Percentiles rank a stretch among this genome's conserved stretches.
These are phyloP conservation scores for Suillus fuscotomentosus DNA, from an alignment of 768 basidiomycete genomes.

Conservation along the genomic window DNA sequence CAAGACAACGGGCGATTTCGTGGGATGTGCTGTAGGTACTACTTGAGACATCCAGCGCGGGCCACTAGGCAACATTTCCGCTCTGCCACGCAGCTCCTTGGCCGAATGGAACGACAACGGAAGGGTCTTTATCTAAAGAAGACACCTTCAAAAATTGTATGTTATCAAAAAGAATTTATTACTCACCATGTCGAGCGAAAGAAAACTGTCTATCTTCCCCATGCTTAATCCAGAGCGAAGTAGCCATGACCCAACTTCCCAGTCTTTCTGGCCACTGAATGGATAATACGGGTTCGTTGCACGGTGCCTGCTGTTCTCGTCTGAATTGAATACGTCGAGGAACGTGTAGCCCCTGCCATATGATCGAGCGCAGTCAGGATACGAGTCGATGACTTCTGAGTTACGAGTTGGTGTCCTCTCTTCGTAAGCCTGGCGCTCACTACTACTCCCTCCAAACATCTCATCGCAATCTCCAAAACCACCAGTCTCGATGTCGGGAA, in stretches of 20 bases:
- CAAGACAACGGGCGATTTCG: constrained; percentile 19
- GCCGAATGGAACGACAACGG: constrained; percentile 23
- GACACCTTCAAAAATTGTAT: background rate
- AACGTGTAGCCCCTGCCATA: background rate
- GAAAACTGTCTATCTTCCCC: constrained; percentile 25
- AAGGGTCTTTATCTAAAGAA: constrained; percentile 3
- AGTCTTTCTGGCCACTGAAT: too few relatives aligned
- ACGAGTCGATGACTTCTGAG: too few relatives aligned
- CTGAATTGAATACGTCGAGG: background rate
- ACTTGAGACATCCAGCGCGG: constrained; percentile 20
- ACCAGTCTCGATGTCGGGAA: too few relatives aligned
- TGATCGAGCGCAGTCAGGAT: too few relatives aligned
- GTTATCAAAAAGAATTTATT: background rate
- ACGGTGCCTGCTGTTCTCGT: too few relatives aligned
- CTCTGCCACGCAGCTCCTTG: constrained; percentile 18
- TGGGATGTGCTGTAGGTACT: constrained; percentile 11
- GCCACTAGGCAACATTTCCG: constrained; percentile 21
- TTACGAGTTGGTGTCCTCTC: too few relatives aligned
- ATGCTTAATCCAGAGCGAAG: constrained; percentile 26
- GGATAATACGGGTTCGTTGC: too few relatives aligned
- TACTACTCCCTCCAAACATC: too few relatives aligned
- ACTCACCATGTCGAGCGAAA: constrained; percentile 14
- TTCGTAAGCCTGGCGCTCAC: too few relatives aligned
- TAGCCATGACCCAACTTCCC: background rate
- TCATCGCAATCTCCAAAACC: too few relatives aligned